phyloP scores from a whole-genome alignment of 1,139 yeast species.

The Pichia sp. region DNA sequence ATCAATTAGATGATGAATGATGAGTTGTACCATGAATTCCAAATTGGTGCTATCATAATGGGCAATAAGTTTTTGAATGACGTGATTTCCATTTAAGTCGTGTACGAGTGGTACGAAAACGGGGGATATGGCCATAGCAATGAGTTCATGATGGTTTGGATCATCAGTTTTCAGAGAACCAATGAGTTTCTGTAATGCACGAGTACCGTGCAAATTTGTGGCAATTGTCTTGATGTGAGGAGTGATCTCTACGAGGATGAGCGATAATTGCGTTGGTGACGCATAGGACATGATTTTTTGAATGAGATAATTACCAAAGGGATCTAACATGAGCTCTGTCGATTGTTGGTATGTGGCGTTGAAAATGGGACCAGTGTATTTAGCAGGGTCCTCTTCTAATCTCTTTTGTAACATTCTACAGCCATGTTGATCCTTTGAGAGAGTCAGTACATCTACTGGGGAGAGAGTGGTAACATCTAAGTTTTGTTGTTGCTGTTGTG shows the following conservation, averaged over 20 bases:
- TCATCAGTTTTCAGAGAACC: constrained; percentile 47
- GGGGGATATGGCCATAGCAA: constrained; percentile 53
- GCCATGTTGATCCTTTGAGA: constrained; percentile 94
- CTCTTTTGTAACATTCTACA: constrained; percentile 88
- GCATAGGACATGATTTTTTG: constrained; percentile 80
- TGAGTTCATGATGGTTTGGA: constrained; percentile 60
- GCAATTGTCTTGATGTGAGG: constrained; percentile 68
- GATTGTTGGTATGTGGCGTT: constrained; percentile 67
- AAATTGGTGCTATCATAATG: constrained; percentile 57
- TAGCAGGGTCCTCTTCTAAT: constrained; percentile 47
- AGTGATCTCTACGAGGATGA: constrained; percentile 62
- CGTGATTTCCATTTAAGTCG: constrained; percentile 95
- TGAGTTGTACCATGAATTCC: constrained; percentile 83
- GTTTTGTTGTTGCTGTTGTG: not conserved
- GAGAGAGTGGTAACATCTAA: constrained; percentile 7
- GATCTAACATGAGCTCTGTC: constrained; percentile 85
- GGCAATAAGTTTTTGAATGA: constrained; percentile 83
- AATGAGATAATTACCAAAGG: constrained; percentile 90
- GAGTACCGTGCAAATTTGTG: constrained; percentile 86
- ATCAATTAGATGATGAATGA: constrained; percentile 59
- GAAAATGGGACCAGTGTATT: constrained; percentile 34
- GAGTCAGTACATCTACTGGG: constrained; percentile 48
- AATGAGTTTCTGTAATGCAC: constrained; percentile 85
- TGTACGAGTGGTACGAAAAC: constrained; percentile 74
- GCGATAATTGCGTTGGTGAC: constrained; percentile 58